Evolutionary conservation across 1,284 basidiomycete species (phyloP), one percentile per base, ranked within the genome.

Genomic region (Trametes hirsuta): DNA sequence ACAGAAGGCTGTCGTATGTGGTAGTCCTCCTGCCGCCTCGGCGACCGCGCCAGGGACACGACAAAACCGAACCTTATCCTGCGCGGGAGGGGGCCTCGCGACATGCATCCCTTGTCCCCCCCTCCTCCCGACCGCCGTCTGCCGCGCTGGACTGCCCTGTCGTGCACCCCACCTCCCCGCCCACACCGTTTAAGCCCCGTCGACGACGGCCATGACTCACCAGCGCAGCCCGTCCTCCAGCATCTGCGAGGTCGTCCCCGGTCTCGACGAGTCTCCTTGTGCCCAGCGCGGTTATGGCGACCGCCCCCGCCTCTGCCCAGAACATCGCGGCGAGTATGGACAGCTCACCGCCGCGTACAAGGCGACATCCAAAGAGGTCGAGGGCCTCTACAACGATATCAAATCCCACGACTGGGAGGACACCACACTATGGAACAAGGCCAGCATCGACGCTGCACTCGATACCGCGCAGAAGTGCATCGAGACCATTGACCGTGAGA

Each of bases 301-400:
- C 3, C 49, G 49, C n/a, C 56, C 49, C n/a, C 56, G 49, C 18
- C 56, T 58, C 12, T 58, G 56, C 37, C 12, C 6, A 14, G 18
- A 24, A 14, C 56, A 58, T 21, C 49, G 56, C 22, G 12, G 35
- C 37, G 56, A 58, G 45, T 58, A 58, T 42, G 15, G 11, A 35
- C 24, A 44, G 6, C 49, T 52, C 36, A 58, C 56, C n/a, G 24
- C 44, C 6, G 30, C 36, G 11, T 58, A 58, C 56, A 58, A 58
- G 49, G 49, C 44, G 6, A 24, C 12, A 37, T 47, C 56, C 25
- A 44, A 58, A 14, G 22, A 52, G 8, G 56, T 50, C 6, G 25
- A 52, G 42, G 24, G n/a, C 9, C 18, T 47, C 10, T 58, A 58
- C 47, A 14, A 15, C 4, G n/a, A 45, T 18, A 36, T 58, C 18